Percentiles rank a stretch among this genome's conserved stretches.
These are phyloP conservation scores for Pseudoscleropodium purum DNA, from an alignment of 225 moss, liverwort and hornwort species.

Conservation along the genomic window DNA sequence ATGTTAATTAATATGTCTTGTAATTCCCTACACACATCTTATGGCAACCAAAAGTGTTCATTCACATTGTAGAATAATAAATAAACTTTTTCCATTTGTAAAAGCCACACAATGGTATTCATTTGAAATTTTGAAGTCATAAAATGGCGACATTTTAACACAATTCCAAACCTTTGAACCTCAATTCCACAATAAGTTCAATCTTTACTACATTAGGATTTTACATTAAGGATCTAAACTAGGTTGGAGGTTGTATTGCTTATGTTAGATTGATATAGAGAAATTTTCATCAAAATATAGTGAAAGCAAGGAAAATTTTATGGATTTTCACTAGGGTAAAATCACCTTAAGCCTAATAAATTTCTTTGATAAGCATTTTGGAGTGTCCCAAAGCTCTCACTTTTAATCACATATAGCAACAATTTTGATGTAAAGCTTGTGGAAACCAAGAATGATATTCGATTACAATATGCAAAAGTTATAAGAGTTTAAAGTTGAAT, in stretches of 20 bases:
- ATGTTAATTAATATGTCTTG: not conserved
- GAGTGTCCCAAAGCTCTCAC: not conserved
- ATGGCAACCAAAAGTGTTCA: too few relatives aligned
- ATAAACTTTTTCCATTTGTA: too few relatives aligned
- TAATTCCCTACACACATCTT: too few relatives aligned
- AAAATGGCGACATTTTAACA: too few relatives aligned
- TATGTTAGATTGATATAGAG: rapidly evolving
- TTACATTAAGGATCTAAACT: not conserved
- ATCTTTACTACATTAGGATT: not conserved
- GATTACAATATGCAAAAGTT: not conserved
- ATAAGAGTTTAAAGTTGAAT: not conserved
- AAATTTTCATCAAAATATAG: not conserved
- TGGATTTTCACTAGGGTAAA: not conserved
- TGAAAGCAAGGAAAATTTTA: not conserved
- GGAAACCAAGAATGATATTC: not conserved
- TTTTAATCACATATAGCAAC: not conserved
- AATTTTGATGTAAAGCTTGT: rapidly evolving
- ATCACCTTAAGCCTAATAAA: not conserved
- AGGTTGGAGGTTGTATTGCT: rapidly evolving
- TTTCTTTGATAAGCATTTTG: not conserved
- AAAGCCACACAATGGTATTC: too few relatives aligned
- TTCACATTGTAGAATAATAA: too few relatives aligned
- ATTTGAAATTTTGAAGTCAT: too few relatives aligned
- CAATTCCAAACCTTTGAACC: not conserved
- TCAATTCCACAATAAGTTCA: not conserved